These are phyloP conservation scores for Garcia nutans DNA, from an alignment of 345 rosid genomes.

Conservation along the genomic window DNA sequence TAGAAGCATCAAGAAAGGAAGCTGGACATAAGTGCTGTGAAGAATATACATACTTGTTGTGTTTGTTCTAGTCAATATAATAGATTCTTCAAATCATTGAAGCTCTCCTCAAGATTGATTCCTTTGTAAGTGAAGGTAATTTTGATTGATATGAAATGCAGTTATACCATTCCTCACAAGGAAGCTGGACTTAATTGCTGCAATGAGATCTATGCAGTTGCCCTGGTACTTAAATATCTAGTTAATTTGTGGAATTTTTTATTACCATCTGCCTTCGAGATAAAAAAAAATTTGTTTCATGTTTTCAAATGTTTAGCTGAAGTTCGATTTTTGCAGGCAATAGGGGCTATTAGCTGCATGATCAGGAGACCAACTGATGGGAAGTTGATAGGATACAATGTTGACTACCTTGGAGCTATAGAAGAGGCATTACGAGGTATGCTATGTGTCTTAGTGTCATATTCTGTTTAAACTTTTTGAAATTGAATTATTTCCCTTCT, in stretches of 20 bases:
- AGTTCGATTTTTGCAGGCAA: slow-evolving; percentile 34
- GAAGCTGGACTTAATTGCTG: slow-evolving; percentile 53
- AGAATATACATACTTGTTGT: neutral
- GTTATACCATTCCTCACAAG: slow-evolving; percentile 56
- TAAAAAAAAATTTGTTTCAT: neutral
- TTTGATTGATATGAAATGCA: slow-evolving; percentile 17
- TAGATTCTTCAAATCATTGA: slow-evolving; percentile 1
- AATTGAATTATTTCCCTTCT: neutral
- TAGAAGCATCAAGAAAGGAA: too few species aligned
- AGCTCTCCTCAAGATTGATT: neutral
- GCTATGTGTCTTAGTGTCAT: slow-evolving; percentile 8
- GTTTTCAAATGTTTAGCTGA: neutral
- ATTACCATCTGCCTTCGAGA: neutral
- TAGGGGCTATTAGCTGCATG: slow-evolving; percentile 62
- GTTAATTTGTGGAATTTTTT: neutral
- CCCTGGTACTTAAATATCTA: slow-evolving; percentile 34
- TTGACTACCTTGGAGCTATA: slow-evolving; percentile 63
- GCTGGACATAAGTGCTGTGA: too few species aligned
- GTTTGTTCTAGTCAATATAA: neutral
- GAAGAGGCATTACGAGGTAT: slow-evolving; percentile 59
- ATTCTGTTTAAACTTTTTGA: neutral
- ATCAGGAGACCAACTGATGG: slow-evolving; percentile 53
- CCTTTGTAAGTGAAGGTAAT: neutral
- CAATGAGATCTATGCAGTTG: slow-evolving; percentile 53
- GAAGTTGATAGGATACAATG: slow-evolving; percentile 50